These are phyloP conservation scores for Cladophialophora psammophila DNA, from an alignment of 2,329 filamentous ascomycete species.

Conservation along the genomic window DNA sequence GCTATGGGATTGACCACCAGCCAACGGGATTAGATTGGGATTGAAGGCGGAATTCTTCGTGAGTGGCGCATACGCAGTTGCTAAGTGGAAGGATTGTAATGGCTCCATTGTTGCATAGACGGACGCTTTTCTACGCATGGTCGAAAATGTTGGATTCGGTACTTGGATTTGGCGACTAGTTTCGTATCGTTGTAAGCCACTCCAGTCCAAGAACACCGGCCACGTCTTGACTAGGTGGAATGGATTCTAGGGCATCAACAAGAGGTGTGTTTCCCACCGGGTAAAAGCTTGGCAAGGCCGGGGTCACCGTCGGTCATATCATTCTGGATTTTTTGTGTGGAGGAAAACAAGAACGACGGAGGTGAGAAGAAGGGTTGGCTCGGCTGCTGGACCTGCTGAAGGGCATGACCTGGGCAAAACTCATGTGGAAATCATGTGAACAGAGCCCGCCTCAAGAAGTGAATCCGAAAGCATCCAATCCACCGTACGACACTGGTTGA, in stretches of 20 bases:
- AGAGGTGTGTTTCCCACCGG: background rate
- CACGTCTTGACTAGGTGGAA: background rate
- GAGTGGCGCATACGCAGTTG: background rate
- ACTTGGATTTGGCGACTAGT: background rate
- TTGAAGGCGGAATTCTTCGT: background rate
- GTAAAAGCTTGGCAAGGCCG: background rate
- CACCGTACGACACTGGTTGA: background rate
- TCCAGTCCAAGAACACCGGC: background rate
- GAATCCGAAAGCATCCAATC: background rate
- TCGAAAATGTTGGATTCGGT: background rate
- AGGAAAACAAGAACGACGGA: background rate
- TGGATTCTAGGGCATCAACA: background rate
- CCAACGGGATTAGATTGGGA: background rate
- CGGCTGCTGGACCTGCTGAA: background rate
- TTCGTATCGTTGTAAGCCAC: background rate
- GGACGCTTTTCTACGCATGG: background rate
- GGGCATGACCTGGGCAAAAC: background rate
- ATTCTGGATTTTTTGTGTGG: background rate
- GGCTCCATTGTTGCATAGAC: background rate
- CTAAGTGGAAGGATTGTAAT: constrained; percentile 1
- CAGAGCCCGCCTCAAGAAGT: background rate
- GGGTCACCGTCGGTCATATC: background rate
- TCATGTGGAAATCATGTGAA: background rate
- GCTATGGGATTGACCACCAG: background rate
- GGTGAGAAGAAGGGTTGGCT: background rate